These are phyloP conservation scores for Tolypocladium sp. DNA, from an alignment of 2,329 filamentous ascomycete genomes.

Conservation along the genomic window DNA sequence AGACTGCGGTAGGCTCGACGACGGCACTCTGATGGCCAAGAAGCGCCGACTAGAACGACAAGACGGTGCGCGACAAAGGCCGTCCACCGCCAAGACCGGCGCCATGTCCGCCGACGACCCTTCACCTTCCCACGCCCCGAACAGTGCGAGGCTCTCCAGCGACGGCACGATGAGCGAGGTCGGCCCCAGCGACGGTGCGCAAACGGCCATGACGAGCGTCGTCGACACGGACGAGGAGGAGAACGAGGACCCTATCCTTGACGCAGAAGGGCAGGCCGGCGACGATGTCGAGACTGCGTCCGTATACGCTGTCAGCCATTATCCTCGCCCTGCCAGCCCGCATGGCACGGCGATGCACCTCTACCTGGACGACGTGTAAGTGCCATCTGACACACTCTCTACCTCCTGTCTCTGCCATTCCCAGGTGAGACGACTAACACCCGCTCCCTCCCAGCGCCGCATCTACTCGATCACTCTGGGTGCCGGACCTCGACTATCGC, in stretches of 20 bases:
- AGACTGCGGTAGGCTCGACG: constrained; percentile 9
- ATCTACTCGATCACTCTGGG: constrained; percentile 40
- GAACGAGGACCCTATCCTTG: neutral
- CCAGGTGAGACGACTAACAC: neutral
- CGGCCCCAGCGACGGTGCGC: constrained; percentile 20
- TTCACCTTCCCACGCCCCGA: neutral
- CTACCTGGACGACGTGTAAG: constrained; percentile 29
- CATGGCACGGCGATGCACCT: constrained; percentile 26
- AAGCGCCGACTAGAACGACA: constrained; percentile 19
- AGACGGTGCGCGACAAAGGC: constrained; percentile 11
- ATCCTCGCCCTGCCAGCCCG: constrained; percentile 24
- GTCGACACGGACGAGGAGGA: constrained; percentile 14
- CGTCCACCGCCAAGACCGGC: neutral
- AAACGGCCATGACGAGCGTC: constrained; percentile 28
- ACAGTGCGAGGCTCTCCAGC: constrained; percentile 17
- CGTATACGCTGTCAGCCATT: constrained; percentile 31
- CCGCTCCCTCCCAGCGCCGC: constrained; percentile 19
- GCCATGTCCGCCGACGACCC: neutral
- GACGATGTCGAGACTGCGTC: constrained; percentile 29
- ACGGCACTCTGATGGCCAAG: constrained; percentile 19
- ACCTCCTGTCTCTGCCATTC: neutral
- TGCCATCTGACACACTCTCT: neutral
- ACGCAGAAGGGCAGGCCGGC: constrained; percentile 1
- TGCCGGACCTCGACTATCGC: constrained; percentile 43
- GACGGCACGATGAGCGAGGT: constrained; percentile 22